phyloP scores from a whole-genome alignment of 2,329 filamentous ascomycete species.

The Berkeleyomyces basicola region DNA sequence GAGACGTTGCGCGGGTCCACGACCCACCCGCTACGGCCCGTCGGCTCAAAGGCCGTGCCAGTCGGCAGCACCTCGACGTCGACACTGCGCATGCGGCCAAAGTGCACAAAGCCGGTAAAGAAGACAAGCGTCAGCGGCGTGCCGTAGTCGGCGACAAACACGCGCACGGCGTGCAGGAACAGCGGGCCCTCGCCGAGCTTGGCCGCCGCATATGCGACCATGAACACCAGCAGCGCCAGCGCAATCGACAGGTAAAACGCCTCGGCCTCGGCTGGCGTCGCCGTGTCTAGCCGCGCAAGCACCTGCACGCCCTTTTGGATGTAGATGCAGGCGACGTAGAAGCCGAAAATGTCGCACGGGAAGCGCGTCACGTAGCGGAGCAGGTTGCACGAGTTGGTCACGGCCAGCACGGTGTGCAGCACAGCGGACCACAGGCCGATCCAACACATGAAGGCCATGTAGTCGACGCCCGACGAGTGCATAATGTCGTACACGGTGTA shows the following conservation, averaged over 20 bases:
- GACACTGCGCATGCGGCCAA: conserved; percentile 63
- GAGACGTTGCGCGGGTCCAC: conserved; percentile 66
- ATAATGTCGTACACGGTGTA: conserved; percentile 91
- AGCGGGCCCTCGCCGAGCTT: conserved; percentile 53
- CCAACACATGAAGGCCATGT: conserved; percentile 83
- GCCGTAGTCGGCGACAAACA: conserved; percentile 81
- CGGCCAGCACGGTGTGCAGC: conserved; percentile 69
- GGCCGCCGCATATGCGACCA: conserved; percentile 57
- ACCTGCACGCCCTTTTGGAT: conserved; percentile 84
- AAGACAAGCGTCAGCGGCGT: conserved; percentile 71
- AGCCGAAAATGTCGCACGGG: conserved; percentile 85
- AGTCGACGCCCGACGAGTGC: conserved; percentile 57
- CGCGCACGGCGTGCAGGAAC: conserved; percentile 57
- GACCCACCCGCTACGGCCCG: conserved; percentile 55
- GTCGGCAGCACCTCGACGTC: conserved; percentile 57
- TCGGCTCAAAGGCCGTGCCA: conserved; percentile 63
- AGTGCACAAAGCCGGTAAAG: conserved; percentile 78
- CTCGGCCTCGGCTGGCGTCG: conserved; percentile 17
- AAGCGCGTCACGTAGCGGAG: conserved; percentile 83
- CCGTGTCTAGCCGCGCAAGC: conserved; percentile 45
- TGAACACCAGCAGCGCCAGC: conserved; percentile 61
- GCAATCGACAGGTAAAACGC: conserved; percentile 67
- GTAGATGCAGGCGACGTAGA: conserved; percentile 86
- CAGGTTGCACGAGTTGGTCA: conserved; percentile 75
- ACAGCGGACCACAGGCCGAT: conserved; percentile 77